A percentile compares a stretch with the other conserved stretches of the same genome.
phyloP scores from a whole-genome alignment of 352 stramenopile genomes.

The Elongisporangium prolatum region DNA sequence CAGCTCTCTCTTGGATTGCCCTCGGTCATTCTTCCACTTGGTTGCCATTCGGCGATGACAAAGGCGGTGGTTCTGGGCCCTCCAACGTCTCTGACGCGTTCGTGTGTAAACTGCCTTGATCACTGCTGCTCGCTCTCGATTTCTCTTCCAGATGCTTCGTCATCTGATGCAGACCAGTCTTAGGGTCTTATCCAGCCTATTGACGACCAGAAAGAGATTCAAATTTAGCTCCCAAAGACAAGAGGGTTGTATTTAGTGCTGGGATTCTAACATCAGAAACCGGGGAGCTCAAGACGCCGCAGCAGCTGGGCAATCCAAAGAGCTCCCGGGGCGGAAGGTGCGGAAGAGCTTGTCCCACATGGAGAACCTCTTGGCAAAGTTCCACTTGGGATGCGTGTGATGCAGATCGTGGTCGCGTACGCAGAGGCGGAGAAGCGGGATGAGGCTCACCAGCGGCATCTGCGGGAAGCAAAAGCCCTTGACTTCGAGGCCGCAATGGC shows the following conservation, averaged over 20 bases:
- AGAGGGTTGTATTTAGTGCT: neutral
- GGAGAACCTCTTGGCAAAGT: slow-evolving; percentile 87
- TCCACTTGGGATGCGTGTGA: slow-evolving; percentile 76
- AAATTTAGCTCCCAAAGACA: no score
- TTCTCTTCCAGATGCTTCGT: neutral
- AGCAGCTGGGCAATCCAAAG: neutral
- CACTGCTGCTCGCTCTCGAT: neutral
- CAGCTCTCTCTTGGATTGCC: slow-evolving; percentile 31
- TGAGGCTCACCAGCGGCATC: slow-evolving; percentile 56
- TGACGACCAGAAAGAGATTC: neutral
- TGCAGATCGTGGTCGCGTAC: slow-evolving; percentile 85
- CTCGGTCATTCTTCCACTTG: slow-evolving; percentile 42
- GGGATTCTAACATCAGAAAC: neutral
- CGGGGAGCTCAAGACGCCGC: neutral
- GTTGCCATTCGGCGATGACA: neutral
- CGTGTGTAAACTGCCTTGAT: neutral
- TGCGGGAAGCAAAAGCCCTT: slow-evolving; percentile 86
- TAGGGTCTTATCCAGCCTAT: neutral
- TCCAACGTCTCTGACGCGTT: neutral
- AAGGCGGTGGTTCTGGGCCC: neutral
- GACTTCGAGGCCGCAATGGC: slow-evolving; percentile 75
- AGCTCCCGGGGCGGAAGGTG: slow-evolving; percentile 52
- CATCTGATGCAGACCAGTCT: neutral
- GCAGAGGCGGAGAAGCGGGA: slow-evolving; percentile 49
- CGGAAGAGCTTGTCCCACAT: slow-evolving; percentile 84